Conservation (phyloP, 495 filamentous ascomycete genomes). For the Neurospora sp. region DNA sequence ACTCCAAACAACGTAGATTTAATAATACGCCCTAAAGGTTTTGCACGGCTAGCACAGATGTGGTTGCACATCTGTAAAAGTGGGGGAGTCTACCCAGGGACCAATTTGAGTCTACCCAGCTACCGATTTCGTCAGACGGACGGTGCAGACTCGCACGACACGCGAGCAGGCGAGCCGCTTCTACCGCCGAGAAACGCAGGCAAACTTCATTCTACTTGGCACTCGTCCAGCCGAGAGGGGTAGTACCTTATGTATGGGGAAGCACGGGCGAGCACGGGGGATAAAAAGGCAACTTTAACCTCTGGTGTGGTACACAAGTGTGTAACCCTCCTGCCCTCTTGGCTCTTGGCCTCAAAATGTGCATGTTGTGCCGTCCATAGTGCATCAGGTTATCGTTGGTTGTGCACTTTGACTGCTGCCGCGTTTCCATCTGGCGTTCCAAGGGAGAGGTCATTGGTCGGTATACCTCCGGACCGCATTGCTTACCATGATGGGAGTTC, state of each 20-base stretch:
- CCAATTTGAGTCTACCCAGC: too few species aligned
- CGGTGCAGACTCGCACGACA: too few species aligned
- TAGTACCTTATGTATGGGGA: not conserved
- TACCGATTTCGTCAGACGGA: too few species aligned
- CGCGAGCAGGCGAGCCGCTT: too few species aligned
- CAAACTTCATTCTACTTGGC: not conserved
- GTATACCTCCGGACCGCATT: not conserved
- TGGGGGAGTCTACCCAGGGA: too few species aligned
- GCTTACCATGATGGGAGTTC: not conserved
- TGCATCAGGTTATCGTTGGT: too few species aligned
- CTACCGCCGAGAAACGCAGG: not conserved
- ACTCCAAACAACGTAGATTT: too few species aligned
- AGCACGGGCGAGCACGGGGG: not conserved
- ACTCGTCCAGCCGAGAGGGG: not conserved
- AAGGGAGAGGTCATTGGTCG: not conserved
- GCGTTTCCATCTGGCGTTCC: not conserved
- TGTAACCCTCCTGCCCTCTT: not conserved
- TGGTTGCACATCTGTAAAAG: too few species aligned
- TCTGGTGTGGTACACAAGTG: not conserved
- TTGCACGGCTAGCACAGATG: too few species aligned
- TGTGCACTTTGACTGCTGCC: not conserved
- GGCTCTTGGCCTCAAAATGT: too few species aligned
- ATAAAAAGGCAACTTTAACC: not conserved
- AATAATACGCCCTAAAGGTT: too few species aligned
- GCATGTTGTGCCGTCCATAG: too few species aligned